These are phyloP conservation scores for Penicillium angulare DNA, from an alignment of 495 filamentous ascomycete genomes.

Conservation along the genomic window DNA sequence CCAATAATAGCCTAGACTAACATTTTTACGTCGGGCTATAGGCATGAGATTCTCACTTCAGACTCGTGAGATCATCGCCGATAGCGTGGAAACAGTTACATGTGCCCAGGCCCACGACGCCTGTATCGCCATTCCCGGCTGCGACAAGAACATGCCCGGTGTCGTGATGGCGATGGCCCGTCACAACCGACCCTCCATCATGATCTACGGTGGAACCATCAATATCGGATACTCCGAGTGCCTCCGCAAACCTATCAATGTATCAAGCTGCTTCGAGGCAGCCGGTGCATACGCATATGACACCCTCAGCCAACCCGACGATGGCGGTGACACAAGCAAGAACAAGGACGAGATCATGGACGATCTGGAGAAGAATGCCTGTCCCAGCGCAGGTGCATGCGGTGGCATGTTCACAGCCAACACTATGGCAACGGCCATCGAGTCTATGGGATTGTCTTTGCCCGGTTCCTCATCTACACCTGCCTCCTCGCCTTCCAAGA, in stretches of 20 bases:
- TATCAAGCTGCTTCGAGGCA: constrained; percentile 88
- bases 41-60: constrained; percentile 98
- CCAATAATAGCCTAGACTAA: no score
- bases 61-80: constrained; percentile 90
- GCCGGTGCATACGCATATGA: constrained; percentile 83
- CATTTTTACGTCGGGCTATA: constrained; percentile 26
- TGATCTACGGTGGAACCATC: constrained; percentile 91
- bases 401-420: constrained; percentile 98
- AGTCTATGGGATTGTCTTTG: constrained; percentile 89
- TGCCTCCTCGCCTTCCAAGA: constrained; percentile 83
- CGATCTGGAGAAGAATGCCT: constrained; percentile 82
- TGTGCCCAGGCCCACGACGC: constrained; percentile 89
- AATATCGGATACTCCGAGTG: constrained; percentile 78
- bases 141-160: constrained; percentile 99
- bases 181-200: constrained; percentile 84
- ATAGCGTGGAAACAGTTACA: constrained; percentile 90
- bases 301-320: constrained; percentile 56
- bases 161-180: constrained; percentile 79
- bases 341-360: constrained; percentile 78
- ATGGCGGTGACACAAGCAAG: constrained; percentile 55
- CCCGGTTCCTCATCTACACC: constrained; percentile 91
- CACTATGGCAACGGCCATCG: constrained; percentile 95
- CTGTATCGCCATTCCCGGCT: constrained; percentile 91
- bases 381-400: constrained; percentile 90
- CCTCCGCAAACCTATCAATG: constrained; percentile 80